Evolutionary conservation across 345 rosid species (phyloP).

Genomic region (Gossypium rotundifolium): DNA sequence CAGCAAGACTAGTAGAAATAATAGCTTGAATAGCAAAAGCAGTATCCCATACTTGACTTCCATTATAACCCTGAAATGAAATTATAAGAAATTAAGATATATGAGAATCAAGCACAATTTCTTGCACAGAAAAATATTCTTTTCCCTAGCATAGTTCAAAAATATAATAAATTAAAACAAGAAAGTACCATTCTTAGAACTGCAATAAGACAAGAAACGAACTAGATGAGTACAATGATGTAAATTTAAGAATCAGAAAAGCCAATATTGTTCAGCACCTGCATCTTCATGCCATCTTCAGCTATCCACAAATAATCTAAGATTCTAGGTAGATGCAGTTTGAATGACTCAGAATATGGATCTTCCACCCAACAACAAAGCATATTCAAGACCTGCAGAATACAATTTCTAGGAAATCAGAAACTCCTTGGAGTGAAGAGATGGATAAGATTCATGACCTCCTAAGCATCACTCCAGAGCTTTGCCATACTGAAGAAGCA

Average conservation of each 20-base stretch:
- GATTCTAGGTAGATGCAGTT: constrained; percentile 56
- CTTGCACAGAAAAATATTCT: background rate
- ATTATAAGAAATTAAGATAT: background rate
- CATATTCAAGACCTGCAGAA: constrained; percentile 51
- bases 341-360: constrained; percentile 62
- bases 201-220: constrained; percentile 2
- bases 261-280: constrained; percentile 31
- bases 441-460: background rate
- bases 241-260: background rate
- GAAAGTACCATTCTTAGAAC: background rate
- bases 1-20: constrained; percentile 43
- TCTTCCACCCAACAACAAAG: constrained; percentile 77
- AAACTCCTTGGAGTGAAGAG: background rate
- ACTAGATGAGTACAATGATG: background rate
- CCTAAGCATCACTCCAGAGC: constrained; percentile 11
- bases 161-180: background rate
- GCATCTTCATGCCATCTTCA: constrained; percentile 87
- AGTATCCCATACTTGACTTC: constrained; percentile 78
- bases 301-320: constrained; percentile 65
- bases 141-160: background rate
- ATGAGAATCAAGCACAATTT: background rate
- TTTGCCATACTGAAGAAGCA: constrained; percentile 3
- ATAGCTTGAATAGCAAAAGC: constrained; percentile 62
- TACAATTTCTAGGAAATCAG: background rate
- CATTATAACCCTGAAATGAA: constrained; percentile 62